A percentile compares a stretch with the other conserved stretches of the same genome.
Conservation (phyloP, 495 filamentous ascomycete genomes). For the Tuber melanosporum region DNA sequence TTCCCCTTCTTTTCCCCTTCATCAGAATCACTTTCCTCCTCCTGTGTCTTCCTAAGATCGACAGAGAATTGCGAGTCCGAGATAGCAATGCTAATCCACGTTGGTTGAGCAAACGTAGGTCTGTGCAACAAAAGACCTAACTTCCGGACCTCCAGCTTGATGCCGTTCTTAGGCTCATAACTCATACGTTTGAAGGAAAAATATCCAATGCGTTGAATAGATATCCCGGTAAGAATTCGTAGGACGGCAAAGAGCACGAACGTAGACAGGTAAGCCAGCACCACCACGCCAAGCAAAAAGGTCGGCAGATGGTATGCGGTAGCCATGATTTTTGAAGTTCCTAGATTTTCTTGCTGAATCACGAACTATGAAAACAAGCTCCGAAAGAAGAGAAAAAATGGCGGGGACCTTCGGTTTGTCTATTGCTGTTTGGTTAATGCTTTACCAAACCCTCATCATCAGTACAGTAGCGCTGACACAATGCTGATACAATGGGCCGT, state of each 20-base stretch:
- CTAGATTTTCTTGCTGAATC: neutral
- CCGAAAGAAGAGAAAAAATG: neutral
- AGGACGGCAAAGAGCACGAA: constrained; percentile 92
- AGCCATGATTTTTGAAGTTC: constrained; percentile 13
- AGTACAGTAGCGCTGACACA: neutral
- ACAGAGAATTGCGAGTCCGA: constrained; percentile 77
- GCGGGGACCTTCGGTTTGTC: neutral
- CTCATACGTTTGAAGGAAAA: constrained; percentile 82
- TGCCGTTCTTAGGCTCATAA: constrained; percentile 76
- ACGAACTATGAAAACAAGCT: neutral
- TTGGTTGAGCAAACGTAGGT: constrained; percentile 91
- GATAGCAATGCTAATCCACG: constrained; percentile 87
- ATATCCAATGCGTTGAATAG: constrained; percentile 90
- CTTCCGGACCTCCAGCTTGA: constrained; percentile 82
- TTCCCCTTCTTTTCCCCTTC: constrained; percentile 27
- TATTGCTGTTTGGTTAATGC: neutral
- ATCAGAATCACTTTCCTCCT: constrained; percentile 36
- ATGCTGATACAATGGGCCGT: neutral
- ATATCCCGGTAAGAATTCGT: constrained; percentile 85
- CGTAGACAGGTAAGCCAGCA: constrained; percentile 80
- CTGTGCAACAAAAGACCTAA: constrained; percentile 81
- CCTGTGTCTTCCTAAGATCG: constrained; percentile 59
- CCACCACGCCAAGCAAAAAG: constrained; percentile 73
- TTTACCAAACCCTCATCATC: neutral
- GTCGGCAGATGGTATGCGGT: constrained; percentile 49